These are phyloP conservation scores for Cymbopogon flexuosus DNA, from an alignment of 202 grass and related monocot species.

Conservation along the genomic window DNA sequence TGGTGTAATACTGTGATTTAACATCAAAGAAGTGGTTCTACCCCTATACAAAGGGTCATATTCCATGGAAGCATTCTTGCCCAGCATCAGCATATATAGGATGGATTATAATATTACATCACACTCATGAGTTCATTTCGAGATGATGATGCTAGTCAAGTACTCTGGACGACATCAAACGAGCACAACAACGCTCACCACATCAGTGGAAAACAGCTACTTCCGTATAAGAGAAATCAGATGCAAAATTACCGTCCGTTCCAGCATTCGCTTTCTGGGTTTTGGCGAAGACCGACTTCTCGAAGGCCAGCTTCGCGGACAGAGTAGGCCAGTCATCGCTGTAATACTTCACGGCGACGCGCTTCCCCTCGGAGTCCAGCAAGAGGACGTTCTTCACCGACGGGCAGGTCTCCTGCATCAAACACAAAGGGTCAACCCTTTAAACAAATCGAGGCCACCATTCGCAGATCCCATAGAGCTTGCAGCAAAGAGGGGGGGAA, in stretches of 20 bases:
- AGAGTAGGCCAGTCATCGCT: slow-evolving; percentile 81
- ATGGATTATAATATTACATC: background rate
- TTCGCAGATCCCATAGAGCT: background rate
- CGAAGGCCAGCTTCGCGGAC: slow-evolving; percentile 76
- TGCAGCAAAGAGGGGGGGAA: no score
- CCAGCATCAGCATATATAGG: background rate
- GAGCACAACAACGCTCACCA: background rate
- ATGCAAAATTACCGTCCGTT: slow-evolving; percentile 49
- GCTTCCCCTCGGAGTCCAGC: slow-evolving; percentile 90
- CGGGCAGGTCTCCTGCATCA: slow-evolving; percentile 58
- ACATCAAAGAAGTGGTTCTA: background rate
- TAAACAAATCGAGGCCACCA: background rate
- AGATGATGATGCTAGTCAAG: background rate
- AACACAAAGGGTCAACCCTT: background rate
- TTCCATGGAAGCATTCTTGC: background rate
- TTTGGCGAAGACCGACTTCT: slow-evolving; percentile 92
- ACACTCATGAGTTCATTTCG: background rate
- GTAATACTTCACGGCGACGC: slow-evolving; percentile 94
- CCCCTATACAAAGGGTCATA: background rate
- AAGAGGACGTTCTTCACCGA: slow-evolving; percentile 83
- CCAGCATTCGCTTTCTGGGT: slow-evolving; percentile 76
- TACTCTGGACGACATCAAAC: slow-evolving; percentile 3
- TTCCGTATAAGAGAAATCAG: background rate
- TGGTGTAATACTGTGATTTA: background rate
- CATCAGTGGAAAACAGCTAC: background rate